Percentiles rank a stretch among this genome's conserved stretches.
Conservation (phyloP, 495 filamentous ascomycete species). For the Rhizodiscina lignyota region DNA sequence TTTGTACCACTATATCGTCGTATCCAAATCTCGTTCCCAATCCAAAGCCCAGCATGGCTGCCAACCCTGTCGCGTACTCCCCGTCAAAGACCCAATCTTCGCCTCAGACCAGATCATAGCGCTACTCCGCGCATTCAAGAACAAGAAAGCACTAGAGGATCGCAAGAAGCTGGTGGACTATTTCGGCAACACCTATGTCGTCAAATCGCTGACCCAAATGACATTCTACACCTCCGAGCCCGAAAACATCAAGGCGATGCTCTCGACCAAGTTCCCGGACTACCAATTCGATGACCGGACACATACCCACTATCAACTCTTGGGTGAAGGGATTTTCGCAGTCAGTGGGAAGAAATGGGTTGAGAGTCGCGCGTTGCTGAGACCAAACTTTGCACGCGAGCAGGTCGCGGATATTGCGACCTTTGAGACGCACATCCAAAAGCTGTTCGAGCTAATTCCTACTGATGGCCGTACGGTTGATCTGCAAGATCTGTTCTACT, state of each 20-base stretch:
- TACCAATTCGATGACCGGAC: slow-evolving; percentile 39
- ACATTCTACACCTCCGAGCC: slow-evolving; percentile 38
- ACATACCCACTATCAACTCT: slow-evolving; percentile 31
- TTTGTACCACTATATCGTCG: no score
- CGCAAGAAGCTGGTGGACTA: slow-evolving; percentile 9
- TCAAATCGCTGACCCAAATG: slow-evolving; percentile 4
- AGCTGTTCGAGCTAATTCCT: slow-evolving; percentile 30
- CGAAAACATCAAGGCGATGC: slow-evolving; percentile 44
- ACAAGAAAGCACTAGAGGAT: slow-evolving; percentile 7
- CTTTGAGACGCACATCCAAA: slow-evolving; percentile 42
- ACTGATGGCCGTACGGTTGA: slow-evolving; percentile 36
- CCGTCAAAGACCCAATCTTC: no score
- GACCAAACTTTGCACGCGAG: slow-evolving; percentile 44
- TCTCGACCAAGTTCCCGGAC: slow-evolving; percentile 41
- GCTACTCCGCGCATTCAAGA: slow-evolving; percentile 10
- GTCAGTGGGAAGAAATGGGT: slow-evolving; percentile 49
- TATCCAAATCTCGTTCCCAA: no score
- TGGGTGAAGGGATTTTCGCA: slow-evolving; percentile 59
- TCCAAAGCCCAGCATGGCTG: no score
- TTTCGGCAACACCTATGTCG: slow-evolving; percentile 10
- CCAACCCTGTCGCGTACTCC: no score
- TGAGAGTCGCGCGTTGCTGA: slow-evolving; percentile 41
- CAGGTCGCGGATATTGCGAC: slow-evolving; percentile 42
- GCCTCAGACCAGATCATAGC: slow-evolving; percentile 13
- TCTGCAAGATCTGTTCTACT: slow-evolving; percentile 48